Percentiles rank a stretch among this genome's conserved stretches.
Evolutionary conservation across 306 rosid genomes (phyloP).

Genomic region (Begonia masoniana): DNA sequence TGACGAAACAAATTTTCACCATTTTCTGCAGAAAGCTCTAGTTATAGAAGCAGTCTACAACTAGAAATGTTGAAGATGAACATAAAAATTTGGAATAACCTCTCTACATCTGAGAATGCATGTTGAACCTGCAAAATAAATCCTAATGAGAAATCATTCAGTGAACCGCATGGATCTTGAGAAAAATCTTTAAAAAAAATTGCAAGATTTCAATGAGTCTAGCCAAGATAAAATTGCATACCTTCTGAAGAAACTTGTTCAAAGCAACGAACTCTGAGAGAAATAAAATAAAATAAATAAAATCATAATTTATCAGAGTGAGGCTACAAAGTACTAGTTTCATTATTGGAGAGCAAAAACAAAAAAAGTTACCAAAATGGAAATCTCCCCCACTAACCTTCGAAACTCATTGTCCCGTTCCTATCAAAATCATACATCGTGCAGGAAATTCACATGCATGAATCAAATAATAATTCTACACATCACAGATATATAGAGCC

Average conservation of each 20-base stretch:
- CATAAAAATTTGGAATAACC: slow-evolving; percentile 24
- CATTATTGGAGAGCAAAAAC: not conserved
- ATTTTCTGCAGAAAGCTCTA: no score
- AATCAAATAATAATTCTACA: not conserved
- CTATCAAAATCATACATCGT: slow-evolving; percentile 90
- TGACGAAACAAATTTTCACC: no score
- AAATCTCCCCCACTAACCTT: slow-evolving; percentile 26
- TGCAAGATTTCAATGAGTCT: not conserved
- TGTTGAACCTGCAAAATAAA: slow-evolving; percentile 63
- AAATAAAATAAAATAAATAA: slow-evolving; percentile 3
- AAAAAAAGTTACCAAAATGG: not conserved
- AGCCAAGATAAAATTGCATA: slow-evolving; percentile 10
- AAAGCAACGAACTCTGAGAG: slow-evolving; percentile 66
- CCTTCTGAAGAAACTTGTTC: slow-evolving; percentile 82
- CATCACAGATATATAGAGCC: not conserved
- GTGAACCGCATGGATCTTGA: not conserved
- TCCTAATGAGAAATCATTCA: not conserved
- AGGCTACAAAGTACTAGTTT: not conserved
- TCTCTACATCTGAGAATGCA: slow-evolving; percentile 68
- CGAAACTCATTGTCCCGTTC: slow-evolving; percentile 83
- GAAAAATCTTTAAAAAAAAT: slow-evolving; percentile 4
- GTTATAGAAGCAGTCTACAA: not conserved
- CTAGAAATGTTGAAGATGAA: slow-evolving; percentile 1
- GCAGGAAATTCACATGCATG: not conserved
- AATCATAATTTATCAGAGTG: not conserved